These are phyloP conservation scores for Trypanosoma cruzi DNA, from an alignment of 208 protist genomes.

Conservation along the genomic window DNA sequence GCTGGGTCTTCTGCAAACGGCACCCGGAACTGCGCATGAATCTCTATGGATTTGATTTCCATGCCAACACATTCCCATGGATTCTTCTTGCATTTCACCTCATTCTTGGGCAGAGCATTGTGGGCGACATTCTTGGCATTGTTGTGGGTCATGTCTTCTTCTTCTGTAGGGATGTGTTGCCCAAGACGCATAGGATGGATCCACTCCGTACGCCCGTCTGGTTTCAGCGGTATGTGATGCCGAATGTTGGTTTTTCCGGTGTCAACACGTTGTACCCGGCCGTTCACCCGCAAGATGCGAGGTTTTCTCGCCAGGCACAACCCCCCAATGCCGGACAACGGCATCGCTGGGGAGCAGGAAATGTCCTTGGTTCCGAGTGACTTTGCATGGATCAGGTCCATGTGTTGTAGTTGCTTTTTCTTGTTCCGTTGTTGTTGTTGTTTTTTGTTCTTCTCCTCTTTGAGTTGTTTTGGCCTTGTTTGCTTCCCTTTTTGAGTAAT, in stretches of 20 bases:
- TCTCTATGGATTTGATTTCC: constrained; percentile 83
- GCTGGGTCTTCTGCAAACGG: constrained; percentile 92
- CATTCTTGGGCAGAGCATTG: constrained; percentile 54
- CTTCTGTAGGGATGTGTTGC: constrained; percentile 81
- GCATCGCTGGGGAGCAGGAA: constrained; percentile 27
- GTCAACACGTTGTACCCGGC: constrained; percentile 14
- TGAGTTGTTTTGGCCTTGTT: constrained; percentile 5
- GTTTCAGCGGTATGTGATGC: constrained; percentile 34
- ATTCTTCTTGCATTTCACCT: constrained; percentile 76
- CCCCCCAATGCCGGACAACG: background rate
- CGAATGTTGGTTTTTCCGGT: background rate
- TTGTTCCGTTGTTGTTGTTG: constrained; percentile 14
- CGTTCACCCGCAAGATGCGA: background rate
- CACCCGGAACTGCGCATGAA: constrained; percentile 56
- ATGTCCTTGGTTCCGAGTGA: constrained; percentile 14
- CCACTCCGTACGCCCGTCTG: constrained; percentile 59
- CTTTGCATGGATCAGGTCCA: constrained; percentile 1
- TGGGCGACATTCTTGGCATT: constrained; percentile 74
- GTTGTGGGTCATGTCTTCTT: constrained; percentile 72
- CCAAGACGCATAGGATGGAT: constrained; percentile 53
- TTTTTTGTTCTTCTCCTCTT: constrained; percentile 1
- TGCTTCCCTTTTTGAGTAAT: no score
- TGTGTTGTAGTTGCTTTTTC: background rate
- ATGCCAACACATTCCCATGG: constrained; percentile 82
- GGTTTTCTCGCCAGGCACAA: constrained; percentile 10